A percentile compares a stretch with the other conserved stretches of the same genome.
phyloP scores from a whole-genome alignment of 768 basidiomycete species.

The Cystofilobasidium capitatum region DNA sequence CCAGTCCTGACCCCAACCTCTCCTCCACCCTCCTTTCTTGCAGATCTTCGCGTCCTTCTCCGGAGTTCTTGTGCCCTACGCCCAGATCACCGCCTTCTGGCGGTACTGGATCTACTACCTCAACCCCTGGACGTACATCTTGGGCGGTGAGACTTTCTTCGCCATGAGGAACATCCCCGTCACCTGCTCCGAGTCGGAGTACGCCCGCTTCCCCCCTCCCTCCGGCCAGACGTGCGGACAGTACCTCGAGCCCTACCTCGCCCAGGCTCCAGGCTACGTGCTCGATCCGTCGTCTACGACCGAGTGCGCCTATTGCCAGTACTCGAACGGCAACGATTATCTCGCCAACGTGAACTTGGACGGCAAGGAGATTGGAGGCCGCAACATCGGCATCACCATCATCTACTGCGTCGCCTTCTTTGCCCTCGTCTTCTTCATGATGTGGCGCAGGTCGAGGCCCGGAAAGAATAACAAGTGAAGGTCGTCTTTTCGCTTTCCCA shows the following conservation, averaged over 20 bases:
- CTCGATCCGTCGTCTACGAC: slow-evolving; percentile 54
- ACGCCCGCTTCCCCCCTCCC: slow-evolving; percentile 57
- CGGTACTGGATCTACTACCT: slow-evolving; percentile 30
- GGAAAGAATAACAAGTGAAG: slow-evolving; percentile 8
- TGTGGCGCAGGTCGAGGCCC: background rate
- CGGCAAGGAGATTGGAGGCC: background rate
- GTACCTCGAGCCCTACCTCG: slow-evolving; percentile 62
- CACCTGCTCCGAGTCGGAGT: slow-evolving; percentile 29
- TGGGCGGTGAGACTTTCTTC: slow-evolving; percentile 34
- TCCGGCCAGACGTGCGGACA: slow-evolving; percentile 57
- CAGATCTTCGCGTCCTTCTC: slow-evolving; percentile 28
- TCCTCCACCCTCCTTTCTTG: slow-evolving; percentile 25
- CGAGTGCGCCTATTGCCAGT: slow-evolving; percentile 58
- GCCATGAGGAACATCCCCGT: slow-evolving; percentile 36
- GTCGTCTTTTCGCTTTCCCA: background rate
- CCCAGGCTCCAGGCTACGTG: slow-evolving; percentile 59
- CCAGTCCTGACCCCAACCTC: slow-evolving; percentile 5
- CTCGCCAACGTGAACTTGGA: slow-evolving; percentile 9
- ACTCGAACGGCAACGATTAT: slow-evolving; percentile 13
- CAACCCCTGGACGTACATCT: slow-evolving; percentile 37
- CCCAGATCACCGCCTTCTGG: slow-evolving; percentile 27
- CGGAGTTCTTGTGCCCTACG: slow-evolving; percentile 26
- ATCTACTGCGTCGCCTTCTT: slow-evolving; percentile 7
- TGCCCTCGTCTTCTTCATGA: slow-evolving; percentile 4
- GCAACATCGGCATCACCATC: slow-evolving; percentile 13